phyloP scores from a whole-genome alignment of 305 asterid species.

The Fraxinus albicans region DNA sequence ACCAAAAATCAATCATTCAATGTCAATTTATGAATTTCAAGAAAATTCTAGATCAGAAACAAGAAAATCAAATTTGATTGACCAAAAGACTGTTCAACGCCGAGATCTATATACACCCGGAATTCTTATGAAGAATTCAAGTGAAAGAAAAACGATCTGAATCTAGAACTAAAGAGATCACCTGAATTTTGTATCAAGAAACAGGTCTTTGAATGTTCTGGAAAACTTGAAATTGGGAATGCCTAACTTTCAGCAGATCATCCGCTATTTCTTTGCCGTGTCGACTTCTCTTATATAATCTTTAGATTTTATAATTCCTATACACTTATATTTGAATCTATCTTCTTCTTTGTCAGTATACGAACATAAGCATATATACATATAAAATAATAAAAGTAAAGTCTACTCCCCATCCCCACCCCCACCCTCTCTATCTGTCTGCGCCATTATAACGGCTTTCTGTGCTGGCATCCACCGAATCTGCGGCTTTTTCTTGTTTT shows the following conservation, averaged over 20 bases:
- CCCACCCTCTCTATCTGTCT: neutral
- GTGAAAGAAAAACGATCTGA: neutral
- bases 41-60: conserved; percentile 14
- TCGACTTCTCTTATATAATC: neutral
- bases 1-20: neutral
- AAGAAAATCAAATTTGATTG: neutral
- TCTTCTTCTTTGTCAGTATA: neutral
- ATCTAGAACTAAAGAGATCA: conserved; percentile 17
- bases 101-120: conserved; percentile 29
- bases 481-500: conserved; percentile 13
- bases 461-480: conserved; percentile 43
- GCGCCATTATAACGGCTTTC: conserved; percentile 45
- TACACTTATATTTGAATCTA: neutral
- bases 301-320: neutral
- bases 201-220: conserved; percentile 21
- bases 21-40: conserved; percentile 13
- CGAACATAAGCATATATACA: neutral
- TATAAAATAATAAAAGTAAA: neutral
- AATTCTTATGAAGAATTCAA: conserved; percentile 17
- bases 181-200: conserved; percentile 32
- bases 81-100: conserved; percentile 3
- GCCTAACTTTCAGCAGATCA: conserved; percentile 22
- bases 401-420: neutral
- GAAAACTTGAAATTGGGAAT: conserved; percentile 16
- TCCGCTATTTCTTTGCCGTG: neutral